Evolutionary conservation across 179 eudicot species (phyloP).

Genomic region (Sideroxylon spinosum): DNA sequence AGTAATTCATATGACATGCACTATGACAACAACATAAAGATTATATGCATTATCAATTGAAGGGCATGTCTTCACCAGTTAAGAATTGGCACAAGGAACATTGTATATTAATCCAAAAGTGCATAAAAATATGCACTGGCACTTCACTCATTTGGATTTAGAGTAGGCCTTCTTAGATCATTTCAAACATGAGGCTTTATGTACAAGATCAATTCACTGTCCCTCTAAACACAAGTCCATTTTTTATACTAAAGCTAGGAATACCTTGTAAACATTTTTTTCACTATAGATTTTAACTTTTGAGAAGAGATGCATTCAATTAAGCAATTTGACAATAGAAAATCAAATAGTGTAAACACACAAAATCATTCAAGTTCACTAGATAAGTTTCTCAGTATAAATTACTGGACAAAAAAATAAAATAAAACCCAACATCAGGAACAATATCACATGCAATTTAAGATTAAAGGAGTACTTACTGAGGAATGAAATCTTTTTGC

Average conservation of each 20-base stretch:
- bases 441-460: not conserved
- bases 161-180: not conserved
- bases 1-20: not conserved
- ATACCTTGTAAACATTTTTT: not conserved
- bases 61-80: not conserved
- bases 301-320: not conserved
- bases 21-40: not conserved
- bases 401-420: not conserved
- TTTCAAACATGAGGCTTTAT: not conserved
- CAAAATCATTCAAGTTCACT: not conserved
- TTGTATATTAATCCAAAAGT: not conserved
- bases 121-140: not conserved
- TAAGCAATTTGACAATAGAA: not conserved
- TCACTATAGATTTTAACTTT: not conserved
- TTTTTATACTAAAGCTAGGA: not conserved
- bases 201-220: not conserved
- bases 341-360: not conserved
- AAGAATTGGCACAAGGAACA: not conserved
- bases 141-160: not conserved
- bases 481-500: slow-evolving; percentile 45
- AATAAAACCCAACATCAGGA: not conserved
- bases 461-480: not conserved
- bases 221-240: not conserved
- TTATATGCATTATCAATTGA: not conserved
- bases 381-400: not conserved